These are phyloP conservation scores for Pseudomassariella vexata DNA, from an alignment of 2,329 filamentous ascomycete species.

Conservation along the genomic window DNA sequence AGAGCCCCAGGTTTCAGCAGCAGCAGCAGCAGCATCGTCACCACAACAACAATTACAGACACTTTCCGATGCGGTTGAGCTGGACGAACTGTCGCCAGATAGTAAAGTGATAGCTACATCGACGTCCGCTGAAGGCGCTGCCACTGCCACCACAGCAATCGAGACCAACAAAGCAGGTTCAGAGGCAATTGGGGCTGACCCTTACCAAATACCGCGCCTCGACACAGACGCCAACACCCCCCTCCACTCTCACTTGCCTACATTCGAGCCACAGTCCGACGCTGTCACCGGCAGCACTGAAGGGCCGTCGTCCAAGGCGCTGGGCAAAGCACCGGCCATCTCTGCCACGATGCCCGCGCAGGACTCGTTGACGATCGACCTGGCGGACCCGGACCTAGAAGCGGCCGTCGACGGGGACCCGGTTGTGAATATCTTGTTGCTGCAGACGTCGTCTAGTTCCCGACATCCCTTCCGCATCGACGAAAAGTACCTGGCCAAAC, in stretches of 20 bases:
- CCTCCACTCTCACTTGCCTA: no score
- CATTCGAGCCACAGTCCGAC: background rate
- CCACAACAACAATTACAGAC: conserved; percentile 1
- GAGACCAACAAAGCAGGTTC: background rate
- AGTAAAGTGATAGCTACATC: background rate
- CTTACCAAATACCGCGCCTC: background rate
- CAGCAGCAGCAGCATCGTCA: no score
- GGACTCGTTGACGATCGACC: conserved; percentile 9
- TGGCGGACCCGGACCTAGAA: conserved; percentile 17
- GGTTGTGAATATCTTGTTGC: conserved; percentile 70
- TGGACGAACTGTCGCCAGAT: conserved; percentile 5
- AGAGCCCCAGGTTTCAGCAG: no score
- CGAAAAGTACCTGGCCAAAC: conserved; percentile 75
- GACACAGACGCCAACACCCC: background rate
- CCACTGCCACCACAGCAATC: background rate
- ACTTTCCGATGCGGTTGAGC: conserved; percentile 3
- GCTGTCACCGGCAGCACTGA: background rate
- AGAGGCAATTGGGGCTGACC: background rate
- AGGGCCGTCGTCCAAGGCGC: conserved; percentile 4
- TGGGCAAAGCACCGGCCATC: conserved; percentile 7
- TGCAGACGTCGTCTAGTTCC: conserved; percentile 70
- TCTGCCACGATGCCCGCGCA: background rate
- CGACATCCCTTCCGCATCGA: conserved; percentile 88
- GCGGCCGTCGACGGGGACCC: conserved; percentile 17
- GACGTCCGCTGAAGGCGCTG: background rate